Percentiles rank a stretch among this genome's conserved stretches.
Evolutionary conservation across 495 filamentous ascomycete genomes (phyloP).

Genomic region (Penicillium alfredii): DNA sequence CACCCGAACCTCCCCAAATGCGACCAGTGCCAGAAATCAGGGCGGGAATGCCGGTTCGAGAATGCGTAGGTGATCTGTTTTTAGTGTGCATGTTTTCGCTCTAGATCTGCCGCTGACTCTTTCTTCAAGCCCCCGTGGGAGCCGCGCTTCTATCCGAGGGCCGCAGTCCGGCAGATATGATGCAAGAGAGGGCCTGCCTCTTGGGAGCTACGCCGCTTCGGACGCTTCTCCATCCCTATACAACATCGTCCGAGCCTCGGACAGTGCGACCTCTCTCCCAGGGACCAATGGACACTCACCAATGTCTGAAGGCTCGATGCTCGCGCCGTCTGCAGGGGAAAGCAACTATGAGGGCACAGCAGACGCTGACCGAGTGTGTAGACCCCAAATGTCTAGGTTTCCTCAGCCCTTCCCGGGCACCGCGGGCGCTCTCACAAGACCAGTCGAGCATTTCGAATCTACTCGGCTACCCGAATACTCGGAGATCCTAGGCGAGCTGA

Average conservation of each 20-base stretch:
- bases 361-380: slow-evolving; percentile 25
- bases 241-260: slow-evolving; percentile 29
- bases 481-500: slow-evolving; percentile 32
- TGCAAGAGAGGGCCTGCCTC: slow-evolving; percentile 17
- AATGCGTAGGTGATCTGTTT: slow-evolving; percentile 63
- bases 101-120: neutral
- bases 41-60: slow-evolving; percentile 76
- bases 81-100: slow-evolving; percentile 1
- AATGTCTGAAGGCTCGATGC: slow-evolving; percentile 27
- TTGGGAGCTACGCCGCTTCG: slow-evolving; percentile 16
- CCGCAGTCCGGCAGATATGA: slow-evolving; percentile 24
- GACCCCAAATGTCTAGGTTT: slow-evolving; percentile 13
- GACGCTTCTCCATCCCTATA: slow-evolving; percentile 32
- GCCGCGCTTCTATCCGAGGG: slow-evolving; percentile 26
- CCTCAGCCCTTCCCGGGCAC: slow-evolving; percentile 10
- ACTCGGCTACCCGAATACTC: slow-evolving; percentile 23
- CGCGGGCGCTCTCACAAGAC: slow-evolving; percentile 14
- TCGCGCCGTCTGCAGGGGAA: slow-evolving; percentile 27
- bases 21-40: slow-evolving; percentile 85
- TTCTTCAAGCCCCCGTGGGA: slow-evolving; percentile 32
- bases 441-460: slow-evolving; percentile 8
- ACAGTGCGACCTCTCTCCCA: slow-evolving; percentile 32
- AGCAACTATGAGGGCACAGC: slow-evolving; percentile 19
- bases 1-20: slow-evolving; percentile 82
- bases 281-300: slow-evolving; percentile 34